Conservation (phyloP, 2,329 filamentous ascomycete genomes). For the Ceratocystis cubensis region DNA sequence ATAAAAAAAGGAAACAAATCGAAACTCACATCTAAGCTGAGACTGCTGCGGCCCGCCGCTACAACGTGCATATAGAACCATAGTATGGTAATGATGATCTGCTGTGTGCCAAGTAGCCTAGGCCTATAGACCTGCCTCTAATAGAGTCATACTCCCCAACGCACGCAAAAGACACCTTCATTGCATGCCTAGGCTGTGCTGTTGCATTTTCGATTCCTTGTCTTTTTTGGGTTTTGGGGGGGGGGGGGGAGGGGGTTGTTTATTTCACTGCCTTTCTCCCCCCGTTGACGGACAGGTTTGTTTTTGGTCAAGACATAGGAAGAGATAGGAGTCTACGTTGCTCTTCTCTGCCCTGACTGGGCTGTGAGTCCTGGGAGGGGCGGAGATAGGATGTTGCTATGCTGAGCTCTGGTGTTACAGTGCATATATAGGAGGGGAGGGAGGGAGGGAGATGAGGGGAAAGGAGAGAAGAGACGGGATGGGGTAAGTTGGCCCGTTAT, state of each 20-base stretch:
- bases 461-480: not conserved
- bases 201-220: not conserved
- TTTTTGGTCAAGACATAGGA: not conserved
- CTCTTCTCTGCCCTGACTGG: no score
- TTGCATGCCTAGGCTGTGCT: not conserved
- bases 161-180: not conserved
- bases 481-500: no score
- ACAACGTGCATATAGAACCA: no score
- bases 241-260: no score
- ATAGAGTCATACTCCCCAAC: not conserved
- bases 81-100: constrained; percentile 2
- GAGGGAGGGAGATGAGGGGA: not conserved
- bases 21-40: no score
- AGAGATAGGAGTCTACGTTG: no score
- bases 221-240: not conserved
- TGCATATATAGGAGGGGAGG: not conserved
- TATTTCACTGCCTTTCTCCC: not conserved
- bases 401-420: not conserved
- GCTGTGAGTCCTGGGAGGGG: no score
- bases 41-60: no score
- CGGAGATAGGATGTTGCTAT: not conserved
- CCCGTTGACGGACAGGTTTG: not conserved
- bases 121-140: not conserved
- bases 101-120: not conserved
- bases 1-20: no score